Percentiles rank a stretch among this genome's conserved stretches.
Evolutionary conservation across 345 rosid genomes (phyloP).

Genomic region (Eucalyptus paniculata): DNA sequence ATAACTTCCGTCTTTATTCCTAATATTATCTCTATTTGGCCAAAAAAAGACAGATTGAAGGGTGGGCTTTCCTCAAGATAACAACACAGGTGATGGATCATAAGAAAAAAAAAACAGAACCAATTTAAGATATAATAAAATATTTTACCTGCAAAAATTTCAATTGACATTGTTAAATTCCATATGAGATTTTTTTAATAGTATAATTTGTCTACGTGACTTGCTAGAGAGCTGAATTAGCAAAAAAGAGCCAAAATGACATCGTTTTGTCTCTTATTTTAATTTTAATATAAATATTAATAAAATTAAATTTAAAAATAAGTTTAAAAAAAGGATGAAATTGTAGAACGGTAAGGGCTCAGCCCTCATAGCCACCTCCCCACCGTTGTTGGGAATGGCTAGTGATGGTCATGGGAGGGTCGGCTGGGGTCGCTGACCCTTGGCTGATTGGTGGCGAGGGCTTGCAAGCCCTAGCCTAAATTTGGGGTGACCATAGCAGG

Average conservation of each 20-base stretch:
- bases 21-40: background rate
- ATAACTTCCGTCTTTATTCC: too few relatives aligned
- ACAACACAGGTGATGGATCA: background rate
- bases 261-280: too few relatives aligned
- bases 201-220: rapidly evolving
- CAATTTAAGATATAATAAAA: background rate
- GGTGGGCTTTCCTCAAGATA: background rate
- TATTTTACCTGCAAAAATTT: too few relatives aligned
- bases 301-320: rapidly evolving
- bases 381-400: rapidly evolving
- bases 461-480: too few relatives aligned
- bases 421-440: rapidly evolving
- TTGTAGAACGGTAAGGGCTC: rapidly evolving
- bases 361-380: rapidly evolving
- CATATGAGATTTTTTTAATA: too few relatives aligned
- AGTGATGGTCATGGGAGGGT: rapidly evolving
- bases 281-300: too few relatives aligned
- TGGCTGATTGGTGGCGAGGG: rapidly evolving
- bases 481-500: too few relatives aligned
- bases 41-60: background rate
- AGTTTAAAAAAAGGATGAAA: too few relatives aligned
- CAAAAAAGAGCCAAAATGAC: rapidly evolving
- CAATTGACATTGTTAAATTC: background rate
- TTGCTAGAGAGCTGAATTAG: rapidly evolving
- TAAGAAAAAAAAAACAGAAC: background rate